Evolutionary conservation across 2,329 filamentous ascomycete species (phyloP), one percentile per base, ranked within the genome.

Genomic region (Fusarium bulbicola): DNA sequence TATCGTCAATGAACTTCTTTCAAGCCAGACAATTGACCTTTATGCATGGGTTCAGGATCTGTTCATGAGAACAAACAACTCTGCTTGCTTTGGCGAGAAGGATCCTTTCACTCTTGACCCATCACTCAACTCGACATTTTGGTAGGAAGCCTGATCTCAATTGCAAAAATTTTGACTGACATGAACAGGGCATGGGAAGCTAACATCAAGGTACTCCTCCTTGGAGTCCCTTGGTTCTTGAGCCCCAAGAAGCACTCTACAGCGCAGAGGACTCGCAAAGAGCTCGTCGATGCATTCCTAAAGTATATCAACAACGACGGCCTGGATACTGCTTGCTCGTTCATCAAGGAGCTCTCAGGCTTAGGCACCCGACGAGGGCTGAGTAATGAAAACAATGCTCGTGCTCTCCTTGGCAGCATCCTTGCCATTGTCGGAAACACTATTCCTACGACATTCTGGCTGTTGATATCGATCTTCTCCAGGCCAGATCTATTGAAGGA

Each of bases 371-470:
- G 71, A 45, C 46, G 72, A 5, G 73, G 73, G 0, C 20, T 75
- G 15, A 75, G 73, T 30, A 75, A 52, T 11, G 73, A 75, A 28
- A 75, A 75, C 14, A 75, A 75, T 54, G 73, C 73, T 11, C 73
- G 73, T 5, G 73, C 73, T 60, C 37, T 75, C 1, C 53, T 74
- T 4, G 73, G 73, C 1, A 73, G 69, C 4, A 70, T 75, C 15
- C 47, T 75, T 8, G 72, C 73, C 0, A 75, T 75, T 39, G 66
- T 75, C 3, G 73, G 73, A 20, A 75, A 75, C 42, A 74, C 72
- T 2, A 74, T 73, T 1, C 73, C 73, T 0, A 75, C 72, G 4
- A 68, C 73, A 1, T 74, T 74, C 3, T 74, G 72, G 68, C 34
- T 74, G 1, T 40, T 74, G 18, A 63, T 72, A 16, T 61, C 50